Percentiles rank a stretch among this genome's conserved stretches.
phyloP scores from a whole-genome alignment of 1,284 basidiomycete species.

The Apiotrichum sp. region DNA sequence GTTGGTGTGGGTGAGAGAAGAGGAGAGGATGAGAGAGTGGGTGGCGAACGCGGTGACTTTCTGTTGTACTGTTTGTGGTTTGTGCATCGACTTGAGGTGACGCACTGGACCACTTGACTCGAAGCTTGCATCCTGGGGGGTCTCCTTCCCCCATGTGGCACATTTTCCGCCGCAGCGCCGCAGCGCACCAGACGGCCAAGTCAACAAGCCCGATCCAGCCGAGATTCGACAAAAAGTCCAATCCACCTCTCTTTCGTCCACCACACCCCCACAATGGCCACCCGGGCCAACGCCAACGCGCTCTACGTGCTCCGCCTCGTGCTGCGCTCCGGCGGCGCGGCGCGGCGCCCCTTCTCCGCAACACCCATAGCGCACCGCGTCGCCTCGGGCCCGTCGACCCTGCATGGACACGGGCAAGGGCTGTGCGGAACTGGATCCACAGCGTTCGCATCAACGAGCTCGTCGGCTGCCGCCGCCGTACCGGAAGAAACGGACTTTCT shows the following conservation, averaged over 20 bases:
- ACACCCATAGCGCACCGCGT: not conserved
- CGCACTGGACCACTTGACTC: too few species aligned
- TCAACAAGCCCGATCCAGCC: too few species aligned
- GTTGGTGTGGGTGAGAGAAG: not conserved
- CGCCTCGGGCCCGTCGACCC: not conserved
- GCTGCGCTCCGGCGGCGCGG: not conserved
- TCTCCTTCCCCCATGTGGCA: too few species aligned
- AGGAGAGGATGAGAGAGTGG: not conserved
- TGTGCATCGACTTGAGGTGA: too few species aligned
- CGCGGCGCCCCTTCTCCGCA: constrained; percentile 1
- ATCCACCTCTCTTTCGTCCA: not conserved
- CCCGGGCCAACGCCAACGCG: constrained; percentile 9
- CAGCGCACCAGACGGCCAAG: too few species aligned
- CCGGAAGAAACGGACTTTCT: constrained; percentile 21
- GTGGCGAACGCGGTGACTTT: not conserved
- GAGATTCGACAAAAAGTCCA: too few species aligned
- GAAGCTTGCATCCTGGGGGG: too few species aligned
- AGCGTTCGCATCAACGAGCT: too few species aligned
- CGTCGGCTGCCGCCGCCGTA: not conserved
- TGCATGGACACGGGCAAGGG: too few species aligned
- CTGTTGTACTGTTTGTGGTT: too few species aligned
- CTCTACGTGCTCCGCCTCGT: constrained; percentile 21
- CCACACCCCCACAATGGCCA: not conserved
- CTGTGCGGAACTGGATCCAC: too few species aligned
- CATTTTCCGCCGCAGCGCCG: too few species aligned